These are phyloP conservation scores for Phytophthora cactorum DNA, from an alignment of 352 stramenopile genomes.

Conservation along the genomic window DNA sequence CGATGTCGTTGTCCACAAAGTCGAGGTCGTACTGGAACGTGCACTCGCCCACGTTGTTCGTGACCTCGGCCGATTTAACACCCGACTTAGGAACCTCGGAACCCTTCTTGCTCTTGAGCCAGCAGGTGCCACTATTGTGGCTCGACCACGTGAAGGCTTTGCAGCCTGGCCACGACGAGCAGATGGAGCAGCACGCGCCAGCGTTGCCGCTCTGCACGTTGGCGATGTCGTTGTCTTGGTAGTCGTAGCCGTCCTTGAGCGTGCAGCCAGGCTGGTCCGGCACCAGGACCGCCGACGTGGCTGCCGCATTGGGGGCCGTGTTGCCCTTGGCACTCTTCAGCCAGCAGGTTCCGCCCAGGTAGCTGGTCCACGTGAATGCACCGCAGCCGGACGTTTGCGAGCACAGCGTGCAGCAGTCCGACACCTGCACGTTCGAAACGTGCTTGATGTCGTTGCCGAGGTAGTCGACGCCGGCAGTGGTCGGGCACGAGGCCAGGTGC, in stretches of 20 bases:
- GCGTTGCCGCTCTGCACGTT: slow-evolving; percentile 28
- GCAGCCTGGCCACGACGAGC: slow-evolving; percentile 29
- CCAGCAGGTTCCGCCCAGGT: slow-evolving; percentile 34
- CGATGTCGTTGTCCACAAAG: slow-evolving; percentile 46
- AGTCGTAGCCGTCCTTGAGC: slow-evolving; percentile 33
- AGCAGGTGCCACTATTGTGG: slow-evolving; percentile 30
- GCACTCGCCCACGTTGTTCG: slow-evolving; percentile 20
- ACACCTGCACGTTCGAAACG: slow-evolving; percentile 13
- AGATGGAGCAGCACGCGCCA: slow-evolving; percentile 38
- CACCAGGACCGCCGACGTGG: slow-evolving; percentile 26
- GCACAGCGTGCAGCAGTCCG: slow-evolving; percentile 39
- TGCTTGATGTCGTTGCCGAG: slow-evolving; percentile 51
- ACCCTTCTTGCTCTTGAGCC: slow-evolving; percentile 35
- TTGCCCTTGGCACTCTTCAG: slow-evolving; percentile 39
- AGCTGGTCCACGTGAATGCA: slow-evolving; percentile 38
- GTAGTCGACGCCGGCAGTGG: slow-evolving; percentile 47
- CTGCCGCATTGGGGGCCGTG: slow-evolving; percentile 12
- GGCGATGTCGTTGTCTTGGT: slow-evolving; percentile 36
- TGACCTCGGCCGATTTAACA: slow-evolving; percentile 31
- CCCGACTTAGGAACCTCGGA: slow-evolving; percentile 3
- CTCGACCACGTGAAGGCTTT: slow-evolving; percentile 33
- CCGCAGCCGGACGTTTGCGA: slow-evolving; percentile 19
- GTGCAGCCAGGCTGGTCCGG: slow-evolving; percentile 12
- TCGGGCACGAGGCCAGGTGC: slow-evolving; percentile 30
- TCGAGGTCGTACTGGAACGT: slow-evolving; percentile 31